Percentiles rank a stretch among this genome's conserved stretches.
Evolutionary conservation across 306 rosid species (phyloP).

Genomic region (Argentina anserina): DNA sequence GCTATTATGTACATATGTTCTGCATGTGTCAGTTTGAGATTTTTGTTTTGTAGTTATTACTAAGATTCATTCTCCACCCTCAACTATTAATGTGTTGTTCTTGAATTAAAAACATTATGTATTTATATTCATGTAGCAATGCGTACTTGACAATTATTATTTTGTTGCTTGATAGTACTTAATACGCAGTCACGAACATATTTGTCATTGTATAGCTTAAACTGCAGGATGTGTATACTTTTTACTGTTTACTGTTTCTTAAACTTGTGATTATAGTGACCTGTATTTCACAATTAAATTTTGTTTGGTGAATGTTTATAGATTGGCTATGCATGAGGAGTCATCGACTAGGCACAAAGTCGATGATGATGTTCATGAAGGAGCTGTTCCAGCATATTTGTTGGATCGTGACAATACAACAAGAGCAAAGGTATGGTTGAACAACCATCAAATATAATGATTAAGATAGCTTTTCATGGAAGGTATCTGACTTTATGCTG

Average conservation of each 20-base stretch:
- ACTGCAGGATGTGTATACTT: neutral
- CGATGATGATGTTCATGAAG: slow-evolving; percentile 79
- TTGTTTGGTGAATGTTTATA: slow-evolving; percentile 24
- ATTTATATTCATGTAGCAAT: neutral
- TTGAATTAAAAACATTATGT: neutral
- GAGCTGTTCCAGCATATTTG: slow-evolving; percentile 79
- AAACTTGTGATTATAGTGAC: neutral
- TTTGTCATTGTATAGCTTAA: neutral
- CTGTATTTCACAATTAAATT: neutral
- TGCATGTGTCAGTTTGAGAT: neutral
- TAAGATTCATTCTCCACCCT: neutral
- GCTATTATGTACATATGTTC: neutral
- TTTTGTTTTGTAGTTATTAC: neutral
- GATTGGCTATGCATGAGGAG: slow-evolving; percentile 88
- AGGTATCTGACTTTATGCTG: slow-evolving; percentile 17
- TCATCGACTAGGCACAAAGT: slow-evolving; percentile 71
- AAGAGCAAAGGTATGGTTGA: slow-evolving; percentile 58
- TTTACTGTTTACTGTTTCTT: neutral
- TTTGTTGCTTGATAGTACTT: neutral
- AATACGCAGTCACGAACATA: neutral
- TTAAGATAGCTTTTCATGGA: neutral
- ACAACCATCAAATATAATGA: neutral
- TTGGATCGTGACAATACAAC: slow-evolving; percentile 85
- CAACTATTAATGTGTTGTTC: neutral
- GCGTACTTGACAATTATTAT: neutral